Evolutionary conservation across 2,329 filamentous ascomycete genomes (phyloP), one percentile per base, ranked within the genome.

Genomic region (Pezicula neosporulosa): DNA sequence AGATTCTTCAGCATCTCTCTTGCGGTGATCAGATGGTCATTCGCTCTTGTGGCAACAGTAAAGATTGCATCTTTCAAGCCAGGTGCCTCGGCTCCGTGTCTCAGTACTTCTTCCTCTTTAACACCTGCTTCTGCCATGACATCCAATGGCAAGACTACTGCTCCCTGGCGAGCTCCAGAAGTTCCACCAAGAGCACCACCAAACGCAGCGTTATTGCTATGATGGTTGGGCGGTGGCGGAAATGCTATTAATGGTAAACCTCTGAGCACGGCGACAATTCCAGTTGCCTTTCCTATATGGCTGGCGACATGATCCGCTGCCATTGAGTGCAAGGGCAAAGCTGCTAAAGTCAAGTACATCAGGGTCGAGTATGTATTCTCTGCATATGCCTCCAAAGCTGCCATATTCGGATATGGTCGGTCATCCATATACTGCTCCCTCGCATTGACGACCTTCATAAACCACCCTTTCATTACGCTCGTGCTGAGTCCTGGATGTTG

Each of bases 361-460:
- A 97, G 76, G 0, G 90, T 96, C 16, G 91, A 91, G 71, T 97
- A 97, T 1, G 94, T 97, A 61, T 91, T 91, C 70, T 99, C 94
- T 1, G 90, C 90, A 65, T 97, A 97, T 44, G 83, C 86, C 65
- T 99, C 94, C 47, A 97, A 72, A 1, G 84, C 80, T 2, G 81
- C 77, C 43, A 97, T 69, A 45, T 74, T 87, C 0, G 87, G 75
- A 63, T 91, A 97, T 0, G 93, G 90, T 19, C 87, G 82, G 66
- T 96, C 94, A 38, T 86, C 85, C 70, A 97, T 83, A 62, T 92
- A 83, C 63, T 88, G 85, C 69, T 95, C 90, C 48, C 94, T 80
- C 4, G 90, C 87, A 64, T 80, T 86, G 63, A 97, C 85, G 59
- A 97, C 76, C 46, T 91, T 83, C 49, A 83, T 77, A 33, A 90